phyloP scores from a whole-genome alignment of 2,329 filamentous ascomycete genomes.

The Trichoderma brevicompactum region DNA sequence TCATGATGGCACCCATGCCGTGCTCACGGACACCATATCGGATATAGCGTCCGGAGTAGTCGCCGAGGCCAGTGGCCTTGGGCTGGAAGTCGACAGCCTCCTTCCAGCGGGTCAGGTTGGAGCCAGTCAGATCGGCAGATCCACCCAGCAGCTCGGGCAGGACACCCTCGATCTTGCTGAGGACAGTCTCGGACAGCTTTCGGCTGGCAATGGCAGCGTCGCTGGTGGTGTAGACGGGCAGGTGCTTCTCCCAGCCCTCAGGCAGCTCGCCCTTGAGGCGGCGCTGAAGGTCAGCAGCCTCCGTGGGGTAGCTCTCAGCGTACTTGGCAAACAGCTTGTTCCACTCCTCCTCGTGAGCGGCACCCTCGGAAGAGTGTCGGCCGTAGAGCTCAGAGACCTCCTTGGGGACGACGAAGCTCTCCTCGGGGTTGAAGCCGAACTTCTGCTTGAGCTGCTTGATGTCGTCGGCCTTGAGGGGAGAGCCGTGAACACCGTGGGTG shows the following conservation, averaged over 20 bases:
- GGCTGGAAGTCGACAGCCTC: slow-evolving; percentile 96
- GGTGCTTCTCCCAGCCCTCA: slow-evolving; percentile 92
- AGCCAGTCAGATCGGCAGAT: slow-evolving; percentile 96
- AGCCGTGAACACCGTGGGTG: slow-evolving; percentile 94
- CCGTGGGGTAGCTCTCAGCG: slow-evolving; percentile 72
- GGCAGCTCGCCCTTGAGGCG: slow-evolving; percentile 83
- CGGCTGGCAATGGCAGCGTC: slow-evolving; percentile 88
- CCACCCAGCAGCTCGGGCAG: slow-evolving; percentile 93
- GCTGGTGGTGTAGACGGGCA: slow-evolving; percentile 86
- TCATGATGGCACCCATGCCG: slow-evolving; percentile 90
- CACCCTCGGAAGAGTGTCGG: slow-evolving; percentile 84
- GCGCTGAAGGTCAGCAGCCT: slow-evolving; percentile 80
- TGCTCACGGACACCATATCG: slow-evolving; percentile 93
- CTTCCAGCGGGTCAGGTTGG: slow-evolving; percentile 99
- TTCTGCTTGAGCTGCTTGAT: slow-evolving; percentile 90
- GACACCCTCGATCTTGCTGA: slow-evolving; percentile 80
- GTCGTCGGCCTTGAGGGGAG: slow-evolving; percentile 93
- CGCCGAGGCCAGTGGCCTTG: slow-evolving; percentile 79
- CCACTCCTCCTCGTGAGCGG: slow-evolving; percentile 91
- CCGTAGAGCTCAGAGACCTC: slow-evolving; percentile 90
- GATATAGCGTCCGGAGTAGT: slow-evolving; percentile 89
- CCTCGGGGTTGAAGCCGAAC: slow-evolving; percentile 94
- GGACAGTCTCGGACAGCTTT: slow-evolving; percentile 94
- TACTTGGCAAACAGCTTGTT: slow-evolving; percentile 92
- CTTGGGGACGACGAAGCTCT: slow-evolving; percentile 92